phyloP scores from a whole-genome alignment of 2,329 filamentous ascomycete genomes.

The Talaromyces sp. region DNA sequence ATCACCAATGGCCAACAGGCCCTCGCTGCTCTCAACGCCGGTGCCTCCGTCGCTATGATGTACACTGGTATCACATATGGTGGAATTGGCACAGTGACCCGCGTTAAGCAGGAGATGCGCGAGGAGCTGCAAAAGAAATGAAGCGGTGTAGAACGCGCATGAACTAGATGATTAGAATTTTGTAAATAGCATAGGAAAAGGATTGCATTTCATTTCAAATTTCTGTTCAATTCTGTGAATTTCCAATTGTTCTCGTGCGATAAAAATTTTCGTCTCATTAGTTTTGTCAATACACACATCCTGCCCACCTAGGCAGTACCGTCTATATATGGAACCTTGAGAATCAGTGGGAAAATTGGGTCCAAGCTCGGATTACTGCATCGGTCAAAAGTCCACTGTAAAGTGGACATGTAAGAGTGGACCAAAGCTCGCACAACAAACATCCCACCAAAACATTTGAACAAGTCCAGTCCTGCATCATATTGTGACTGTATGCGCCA shows the following conservation, averaged over 20 bases:
- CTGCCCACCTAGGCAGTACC: slow-evolving; percentile 14
- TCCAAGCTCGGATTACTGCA: slow-evolving; percentile 22
- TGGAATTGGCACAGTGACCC: slow-evolving; percentile 62
- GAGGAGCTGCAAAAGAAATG: slow-evolving; percentile 37
- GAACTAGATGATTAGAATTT: too few species aligned
- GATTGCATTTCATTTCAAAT: slow-evolving; percentile 7
- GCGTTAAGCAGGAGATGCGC: slow-evolving; percentile 53
- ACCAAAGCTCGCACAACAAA: neutral
- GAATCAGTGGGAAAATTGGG: neutral
- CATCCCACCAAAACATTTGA: neutral
- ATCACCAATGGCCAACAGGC: slow-evolving; percentile 89
- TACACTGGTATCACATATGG: slow-evolving; percentile 77
- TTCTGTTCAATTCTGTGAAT: neutral
- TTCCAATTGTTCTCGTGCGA: slow-evolving; percentile 9
- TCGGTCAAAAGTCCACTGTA: neutral
- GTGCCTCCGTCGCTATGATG: slow-evolving; percentile 86
- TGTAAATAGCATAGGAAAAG: slow-evolving; percentile 26
- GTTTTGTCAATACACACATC: neutral
- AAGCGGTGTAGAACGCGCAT: slow-evolving; percentile 18
- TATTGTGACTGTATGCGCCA: too few species aligned
- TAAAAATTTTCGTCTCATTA: neutral
- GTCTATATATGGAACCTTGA: neutral
- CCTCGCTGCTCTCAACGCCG: slow-evolving; percentile 77
- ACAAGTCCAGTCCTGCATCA: too few species aligned
- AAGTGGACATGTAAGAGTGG: too few species aligned